Percentiles rank a stretch among this genome's conserved stretches.
Evolutionary conservation across 2,329 filamentous ascomycete species (phyloP).

Genomic region (Ceratocystiopsis minuta): DNA sequence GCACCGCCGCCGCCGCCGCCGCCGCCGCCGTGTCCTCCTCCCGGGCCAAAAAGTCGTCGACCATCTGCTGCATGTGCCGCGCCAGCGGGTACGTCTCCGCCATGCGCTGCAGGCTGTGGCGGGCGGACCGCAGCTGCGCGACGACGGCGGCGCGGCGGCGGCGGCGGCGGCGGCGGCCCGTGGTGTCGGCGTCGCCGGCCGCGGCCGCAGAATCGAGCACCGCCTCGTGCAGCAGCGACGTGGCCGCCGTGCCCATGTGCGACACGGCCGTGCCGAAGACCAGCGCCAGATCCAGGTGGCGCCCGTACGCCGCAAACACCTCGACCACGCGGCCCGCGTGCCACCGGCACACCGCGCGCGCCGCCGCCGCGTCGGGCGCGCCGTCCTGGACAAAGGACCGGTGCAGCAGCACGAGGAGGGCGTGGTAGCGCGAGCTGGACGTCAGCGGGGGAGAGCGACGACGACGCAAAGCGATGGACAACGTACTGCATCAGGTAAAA

Average conservation of each 20-base stretch:
- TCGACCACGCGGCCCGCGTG: not conserved
- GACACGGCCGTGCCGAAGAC: not conserved
- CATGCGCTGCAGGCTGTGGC: slow-evolving; percentile 1
- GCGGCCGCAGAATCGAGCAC: no score
- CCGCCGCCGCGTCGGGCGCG: not conserved
- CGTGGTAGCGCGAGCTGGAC: slow-evolving; percentile 1
- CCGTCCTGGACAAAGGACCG: slow-evolving; percentile 1
- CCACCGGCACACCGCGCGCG: no score
- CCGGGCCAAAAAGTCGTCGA: not conserved
- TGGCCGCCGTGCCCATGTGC: slow-evolving; percentile 1
- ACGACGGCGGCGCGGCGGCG: not conserved
- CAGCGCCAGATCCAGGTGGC: not conserved
- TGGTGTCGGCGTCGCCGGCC: no score
- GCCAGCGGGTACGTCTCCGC: not conserved
- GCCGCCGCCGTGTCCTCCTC: not conserved
- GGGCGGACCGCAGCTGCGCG: not conserved
- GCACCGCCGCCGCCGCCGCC: no score
- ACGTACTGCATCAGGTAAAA: not conserved
- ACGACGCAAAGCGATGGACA: no score
- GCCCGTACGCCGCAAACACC: not conserved
- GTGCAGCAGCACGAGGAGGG: slow-evolving; percentile 1
- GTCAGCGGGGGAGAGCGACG: no score
- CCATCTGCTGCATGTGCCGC: slow-evolving; percentile 1
- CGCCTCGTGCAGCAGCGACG: slow-evolving; percentile 1
- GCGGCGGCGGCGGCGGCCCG: not conserved